Base-by-base conservation (phyloP, 2,329 filamentous ascomycete species). In the Pseudomassariella vexata region DNA sequence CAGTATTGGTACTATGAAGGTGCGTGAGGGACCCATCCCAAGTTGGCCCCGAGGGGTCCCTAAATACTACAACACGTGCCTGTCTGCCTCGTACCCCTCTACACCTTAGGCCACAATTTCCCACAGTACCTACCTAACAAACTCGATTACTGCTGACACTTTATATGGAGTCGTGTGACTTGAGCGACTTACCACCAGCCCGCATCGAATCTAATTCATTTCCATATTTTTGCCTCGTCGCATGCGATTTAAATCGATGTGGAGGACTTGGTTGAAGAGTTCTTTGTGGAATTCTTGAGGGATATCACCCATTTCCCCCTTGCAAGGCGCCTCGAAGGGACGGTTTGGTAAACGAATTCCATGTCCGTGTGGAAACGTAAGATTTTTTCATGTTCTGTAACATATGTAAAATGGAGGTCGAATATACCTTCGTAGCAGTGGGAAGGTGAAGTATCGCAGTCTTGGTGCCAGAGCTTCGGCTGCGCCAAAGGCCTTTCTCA, bases 261-360 rank as follows among this genome's bases (percentile, higher is more conserved):
- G 34, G 5, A 36, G 22, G 18, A 20, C 23, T 18, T 28, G 32
- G 23, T 32, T 31, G 23, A 36, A 36, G 14, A 36, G 34, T 6
- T 36, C 21, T 7, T 32, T 28, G 9, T 36, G 34, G 28, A 28
- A 36, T 3, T 28, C 21, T 7, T 36, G 34, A 10, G 21, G 23
- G 23, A 18, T 10, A 2, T 31, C 23, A 10, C 5, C 9, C 24
- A 36, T 36, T 4, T 31, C 28, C 23, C 32, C 34, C 14, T 12
- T 31, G 22, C 26, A 31, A 10, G 34, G 28, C 6, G 28, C 34
- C 8, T 31, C 14, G 17, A 36, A 36, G 4, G 34, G 28, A 11
- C 22, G 7, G n/a, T 27, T 7, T n/a, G 34, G 28, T 14, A 22
- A 5, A 19, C 28, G 34, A 16, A 32, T 36, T 3, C 34, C 34